Evolutionary conservation across 179 eudicot species (phyloP).

Genomic region (Beta lomatogona): DNA sequence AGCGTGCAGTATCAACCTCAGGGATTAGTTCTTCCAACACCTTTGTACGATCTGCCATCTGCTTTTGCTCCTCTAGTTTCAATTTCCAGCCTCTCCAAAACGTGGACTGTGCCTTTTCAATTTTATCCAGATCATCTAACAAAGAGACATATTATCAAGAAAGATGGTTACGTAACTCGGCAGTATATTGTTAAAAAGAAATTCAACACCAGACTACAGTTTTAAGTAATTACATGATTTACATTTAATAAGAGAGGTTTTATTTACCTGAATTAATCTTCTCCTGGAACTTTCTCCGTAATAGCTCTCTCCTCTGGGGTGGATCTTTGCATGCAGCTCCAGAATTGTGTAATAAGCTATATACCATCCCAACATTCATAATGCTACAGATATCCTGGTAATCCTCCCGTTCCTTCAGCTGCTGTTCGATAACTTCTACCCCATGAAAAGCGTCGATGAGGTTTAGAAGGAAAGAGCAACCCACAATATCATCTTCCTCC

Average conservation of each 20-base stretch:
- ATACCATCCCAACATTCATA: slow-evolving; percentile 94
- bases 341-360: slow-evolving; percentile 76
- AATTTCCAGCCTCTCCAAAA: slow-evolving; percentile 98
- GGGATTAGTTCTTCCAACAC: slow-evolving; percentile 92
- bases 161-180: not conserved
- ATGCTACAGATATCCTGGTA: slow-evolving; percentile 81
- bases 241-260: slow-evolving; percentile 3
- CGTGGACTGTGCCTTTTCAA: slow-evolving; percentile 74
- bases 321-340: slow-evolving; percentile 61
- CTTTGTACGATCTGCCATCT: slow-evolving; percentile 73
- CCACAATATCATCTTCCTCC: slow-evolving; percentile 83
- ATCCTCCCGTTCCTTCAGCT: slow-evolving; percentile 67
- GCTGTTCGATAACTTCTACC: slow-evolving; percentile 89
- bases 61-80: slow-evolving; percentile 87
- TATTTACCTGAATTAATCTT: slow-evolving; percentile 72
- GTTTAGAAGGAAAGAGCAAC: slow-evolving; percentile 86
- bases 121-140: slow-evolving; percentile 71
- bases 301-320: slow-evolving; percentile 72
- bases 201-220: slow-evolving; percentile 7
- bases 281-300: slow-evolving; percentile 68
- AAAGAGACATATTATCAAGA: slow-evolving; percentile 17
- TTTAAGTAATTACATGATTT: not conserved
- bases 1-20: slow-evolving; percentile 80
- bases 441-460: slow-evolving; percentile 88
- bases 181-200: not conserved